phyloP scores from a whole-genome alignment of 495 filamentous ascomycete species.

The Glonium stellatum region DNA sequence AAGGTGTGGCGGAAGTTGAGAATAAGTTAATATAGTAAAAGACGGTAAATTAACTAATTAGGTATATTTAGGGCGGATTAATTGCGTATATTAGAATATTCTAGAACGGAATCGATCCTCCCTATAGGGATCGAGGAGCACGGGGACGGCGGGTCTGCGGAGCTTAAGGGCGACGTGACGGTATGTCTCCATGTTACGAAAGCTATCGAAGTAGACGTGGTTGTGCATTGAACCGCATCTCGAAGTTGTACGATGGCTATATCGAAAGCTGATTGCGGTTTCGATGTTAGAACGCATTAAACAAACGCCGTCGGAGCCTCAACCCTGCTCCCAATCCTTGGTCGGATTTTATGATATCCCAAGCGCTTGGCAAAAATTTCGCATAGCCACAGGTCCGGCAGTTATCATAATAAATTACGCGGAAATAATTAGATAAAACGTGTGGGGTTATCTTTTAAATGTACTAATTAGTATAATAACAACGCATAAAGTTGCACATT shows the following conservation, averaged over 20 bases:
- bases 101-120: no score
- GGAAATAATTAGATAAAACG: not conserved
- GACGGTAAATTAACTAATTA: no score
- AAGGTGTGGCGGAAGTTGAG: no score
- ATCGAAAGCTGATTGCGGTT: conserved; percentile 6
- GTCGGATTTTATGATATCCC: conserved; percentile 14
- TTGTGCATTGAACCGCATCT: conserved; percentile 3
- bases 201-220: conserved; percentile 1
- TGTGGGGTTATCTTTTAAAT: not conserved
- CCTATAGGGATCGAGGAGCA: no score
- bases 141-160: conserved; percentile 2
- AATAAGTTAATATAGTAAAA: no score
- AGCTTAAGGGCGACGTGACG: conserved; percentile 24
- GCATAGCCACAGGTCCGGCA: not conserved
- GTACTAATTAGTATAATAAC: not conserved
- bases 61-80: no score
- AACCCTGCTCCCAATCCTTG: conserved; percentile 16
- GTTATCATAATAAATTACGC: conserved; percentile 11
- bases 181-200: not conserved
- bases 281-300: not conserved
- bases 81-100: no score
- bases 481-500: no score
- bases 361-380: conserved; percentile 10
- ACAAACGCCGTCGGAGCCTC: not conserved
- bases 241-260: conserved; percentile 7